A percentile compares a stretch with the other conserved stretches of the same genome.
phyloP scores from a whole-genome alignment of 306 rosid genomes.

The Purshia tridentata region DNA sequence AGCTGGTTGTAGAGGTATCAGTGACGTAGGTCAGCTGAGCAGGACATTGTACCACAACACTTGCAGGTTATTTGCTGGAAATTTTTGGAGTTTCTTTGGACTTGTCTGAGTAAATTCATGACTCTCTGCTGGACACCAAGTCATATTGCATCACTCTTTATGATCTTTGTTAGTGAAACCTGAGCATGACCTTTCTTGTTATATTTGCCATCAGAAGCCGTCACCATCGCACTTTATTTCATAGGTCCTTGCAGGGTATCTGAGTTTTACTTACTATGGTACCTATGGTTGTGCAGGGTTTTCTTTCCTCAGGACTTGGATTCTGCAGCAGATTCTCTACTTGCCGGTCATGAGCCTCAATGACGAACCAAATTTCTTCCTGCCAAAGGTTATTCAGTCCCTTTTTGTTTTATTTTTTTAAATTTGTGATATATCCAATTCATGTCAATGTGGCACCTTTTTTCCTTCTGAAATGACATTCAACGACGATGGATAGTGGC shows the following conservation, averaged over 20 bases:
- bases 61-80: conserved; percentile 61
- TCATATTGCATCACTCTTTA: background rate
- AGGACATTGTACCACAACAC: conserved; percentile 77
- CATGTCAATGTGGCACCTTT: background rate
- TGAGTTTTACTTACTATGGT: conserved; percentile 7
- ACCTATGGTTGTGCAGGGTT: conserved; percentile 57
- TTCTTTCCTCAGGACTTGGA: conserved; percentile 90
- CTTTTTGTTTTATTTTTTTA: conserved; percentile 17
- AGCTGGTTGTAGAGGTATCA: conserved; percentile 80
- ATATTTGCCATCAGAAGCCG: background rate
- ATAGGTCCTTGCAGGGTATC: background rate
- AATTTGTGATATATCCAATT: too few species aligned
- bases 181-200: background rate
- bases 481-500: conserved; percentile 5
- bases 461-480: conserved; percentile 6
- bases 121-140: background rate
- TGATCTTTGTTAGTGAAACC: background rate
- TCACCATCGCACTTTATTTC: background rate
- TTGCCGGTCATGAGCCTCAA: conserved; percentile 39
- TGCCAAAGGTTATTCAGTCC: conserved; percentile 17
- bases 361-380: conserved; percentile 12
- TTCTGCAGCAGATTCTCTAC: conserved; percentile 80
- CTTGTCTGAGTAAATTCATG: background rate
- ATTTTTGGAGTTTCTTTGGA: conserved; percentile 11
- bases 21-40: conserved; percentile 58